Evolutionary conservation across 768 basidiomycete genomes (phyloP), one percentile per base, ranked within the genome.

Genomic region (Suillus variegatus): DNA sequence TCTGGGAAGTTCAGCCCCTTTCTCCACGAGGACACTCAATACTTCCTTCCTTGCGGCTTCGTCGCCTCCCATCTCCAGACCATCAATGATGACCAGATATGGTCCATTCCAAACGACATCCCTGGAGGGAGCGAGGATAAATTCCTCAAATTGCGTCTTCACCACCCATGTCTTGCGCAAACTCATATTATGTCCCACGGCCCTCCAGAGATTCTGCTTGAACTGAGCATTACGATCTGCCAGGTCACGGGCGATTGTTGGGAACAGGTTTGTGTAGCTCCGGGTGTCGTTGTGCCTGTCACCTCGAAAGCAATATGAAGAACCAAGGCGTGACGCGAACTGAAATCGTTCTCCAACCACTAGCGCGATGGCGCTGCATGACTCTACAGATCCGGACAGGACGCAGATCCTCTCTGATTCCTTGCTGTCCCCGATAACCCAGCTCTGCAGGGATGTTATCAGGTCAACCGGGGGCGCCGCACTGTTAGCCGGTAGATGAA

Each of bases 11-110:
- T 61, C 57, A 2, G 67, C 38, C 0, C 61, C 54, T 58, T 25
- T 44, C 3, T 61, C 43, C 9, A 60, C 52, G 36, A 77, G 22
- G 43, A 68, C 56, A 6, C 46, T 32, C 9, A 80, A 67, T 41
- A 80, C 66, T 1, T 62, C 52, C 20, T 66, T 61, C 35, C 74
- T 72, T 61, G 41, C 38, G 3, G 60, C n/a, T 7, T 20, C 63
- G n/a, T 75, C 67, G 8, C 69, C 71, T 54, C 74, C 73, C 62
- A 73, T 69, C 41, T 78, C 74, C 14, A 79, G 66, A 14, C 70
- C 79, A 49, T 81, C 79, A 20, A 81, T 71, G 9, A 80, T 69
- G 4, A 80, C 61, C 20, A 80, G 47, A 2, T 79, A 40, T 13
- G 79, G 79, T 0, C 76, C 76, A 12, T 74, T 63, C 10, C 71